These are phyloP conservation scores for Ustilago vetiveriae DNA, from an alignment of 1,284 basidiomycete species.

Conservation along the genomic window DNA sequence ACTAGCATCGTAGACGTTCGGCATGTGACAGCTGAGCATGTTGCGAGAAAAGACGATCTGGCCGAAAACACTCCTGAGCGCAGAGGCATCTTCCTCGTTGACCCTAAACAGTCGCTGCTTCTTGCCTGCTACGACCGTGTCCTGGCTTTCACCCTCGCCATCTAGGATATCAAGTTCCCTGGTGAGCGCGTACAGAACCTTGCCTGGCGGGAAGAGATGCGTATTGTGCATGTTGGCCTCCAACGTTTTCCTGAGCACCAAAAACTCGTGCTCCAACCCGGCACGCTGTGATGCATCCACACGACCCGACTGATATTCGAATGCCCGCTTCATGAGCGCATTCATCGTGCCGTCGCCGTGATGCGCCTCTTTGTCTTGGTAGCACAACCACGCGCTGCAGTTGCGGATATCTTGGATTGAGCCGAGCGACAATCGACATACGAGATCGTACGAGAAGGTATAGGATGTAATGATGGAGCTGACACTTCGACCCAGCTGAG, in stretches of 20 bases:
- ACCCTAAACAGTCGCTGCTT: conserved; percentile 34
- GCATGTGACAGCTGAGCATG: conserved; percentile 79
- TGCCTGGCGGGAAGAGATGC: conserved; percentile 80
- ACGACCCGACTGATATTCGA: conserved; percentile 48
- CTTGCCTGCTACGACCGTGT: background rate
- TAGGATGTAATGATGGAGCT: conserved; percentile 77
- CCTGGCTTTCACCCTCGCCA: background rate
- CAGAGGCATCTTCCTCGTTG: conserved; percentile 15
- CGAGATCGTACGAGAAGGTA: conserved; percentile 82
- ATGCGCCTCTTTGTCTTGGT: conserved; percentile 70
- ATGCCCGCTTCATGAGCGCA: conserved; percentile 48
- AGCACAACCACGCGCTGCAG: conserved; percentile 80
- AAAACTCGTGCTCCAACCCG: conserved; percentile 53
- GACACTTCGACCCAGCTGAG: conserved; percentile 72
- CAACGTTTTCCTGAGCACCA: conserved; percentile 80
- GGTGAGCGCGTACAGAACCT: conserved; percentile 79
- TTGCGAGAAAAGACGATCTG: conserved; percentile 82
- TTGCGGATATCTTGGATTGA: conserved; percentile 80
- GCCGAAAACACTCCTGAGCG: conserved; percentile 73
- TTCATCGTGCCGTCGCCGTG: conserved; percentile 36
- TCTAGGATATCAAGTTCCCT: conserved; percentile 71
- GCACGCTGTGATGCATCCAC: conserved; percentile 5
- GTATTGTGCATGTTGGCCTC: conserved; percentile 83
- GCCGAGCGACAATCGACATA: conserved; percentile 80
- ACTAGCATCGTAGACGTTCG: conserved; percentile 69